Conservation (phyloP, 1,284 basidiomycete species). For the Grifola frondosa region DNA sequence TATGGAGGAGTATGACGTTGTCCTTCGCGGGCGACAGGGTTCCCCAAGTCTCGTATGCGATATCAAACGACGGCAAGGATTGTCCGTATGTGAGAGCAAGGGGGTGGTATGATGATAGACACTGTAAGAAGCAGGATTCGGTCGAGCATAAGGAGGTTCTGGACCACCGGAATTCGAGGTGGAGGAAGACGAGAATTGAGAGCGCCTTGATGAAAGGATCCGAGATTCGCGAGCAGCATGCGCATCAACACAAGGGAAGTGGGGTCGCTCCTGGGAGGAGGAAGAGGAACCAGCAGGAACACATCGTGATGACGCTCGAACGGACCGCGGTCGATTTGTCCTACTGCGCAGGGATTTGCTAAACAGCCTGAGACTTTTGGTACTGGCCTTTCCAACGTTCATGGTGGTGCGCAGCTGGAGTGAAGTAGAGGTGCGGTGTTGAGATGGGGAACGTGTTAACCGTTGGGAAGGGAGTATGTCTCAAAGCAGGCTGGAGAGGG, state of each 20-base stretch:
- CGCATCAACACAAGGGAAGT: constrained; percentile 77
- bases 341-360: constrained; percentile 8
- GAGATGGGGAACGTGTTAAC: background rate
- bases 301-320: constrained; percentile 29
- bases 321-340: constrained; percentile 16
- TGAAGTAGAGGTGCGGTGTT: background rate
- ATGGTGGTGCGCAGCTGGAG: constrained; percentile 8
- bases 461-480: background rate
- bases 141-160: constrained; percentile 76
- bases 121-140: constrained; percentile 67
- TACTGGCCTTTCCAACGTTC: constrained; percentile 17
- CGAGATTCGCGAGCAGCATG: constrained; percentile 65
- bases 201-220: constrained; percentile 39
- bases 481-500: background rate
- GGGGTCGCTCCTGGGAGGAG: constrained; percentile 34
- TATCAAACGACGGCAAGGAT: constrained; percentile 74
- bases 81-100: constrained; percentile 76
- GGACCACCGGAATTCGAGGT: constrained; percentile 52
- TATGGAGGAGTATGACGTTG: constrained; percentile 97
- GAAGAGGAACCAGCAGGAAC: constrained; percentile 20
- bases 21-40: constrained; percentile 73
- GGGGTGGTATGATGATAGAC: constrained; percentile 68
- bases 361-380: constrained; percentile 19
- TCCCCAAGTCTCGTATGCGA: constrained; percentile 99
- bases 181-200: constrained; percentile 23